Evolutionary conservation across 495 filamentous ascomycete genomes (phyloP), one percentile per base, ranked within the genome.

Genomic region (Hypoxylon lienhwacheense): DNA sequence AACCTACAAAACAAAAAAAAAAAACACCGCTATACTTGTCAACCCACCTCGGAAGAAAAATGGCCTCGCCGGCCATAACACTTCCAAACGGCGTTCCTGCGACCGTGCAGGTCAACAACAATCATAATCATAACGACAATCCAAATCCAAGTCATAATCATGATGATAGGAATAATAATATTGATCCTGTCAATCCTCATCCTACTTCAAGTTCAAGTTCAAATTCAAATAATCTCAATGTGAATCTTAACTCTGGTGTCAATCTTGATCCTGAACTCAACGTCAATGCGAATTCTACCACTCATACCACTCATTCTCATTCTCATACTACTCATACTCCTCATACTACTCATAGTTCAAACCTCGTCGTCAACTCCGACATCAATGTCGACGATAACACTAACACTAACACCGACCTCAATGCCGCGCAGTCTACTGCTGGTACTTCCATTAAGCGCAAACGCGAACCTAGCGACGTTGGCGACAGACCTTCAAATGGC

Each of bases 371-470:
- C 6, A 35, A 35, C 32, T 4, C 59, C 15, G 19, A 41, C 21
- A 12, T n/a, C 49, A 51, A 63, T 12, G 12, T 33, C 63, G 26
- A 35, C 12, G 7, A 24, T 37, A 53, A 48, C 48, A 17, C 36
- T 28, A 43, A 37, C 19, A 32, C 55, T 17, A 32, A 52, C 36
- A 31, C 21, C 47, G 60, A 68, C 8, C 11, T 39, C 63, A 57
- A 69, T 43, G 62, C 65, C 47, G 71, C 73, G 57, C 72, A 74
- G 25, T 71, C 67, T 14, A 50, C 66, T 63, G 67, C 65, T 55
- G 21, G 35, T 31, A 66, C 66, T 45, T 73, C 76, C 35, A 70
- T 70, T 65, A 82, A 82, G 71, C 75, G 79, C 61, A 82, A 82
- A 68, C 79, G 77, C 73, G 79, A 79, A 61, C 53, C 72, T 7